Evolutionary conservation across 345 rosid genomes (phyloP).

Genomic region (Nephelium lappaceum): DNA sequence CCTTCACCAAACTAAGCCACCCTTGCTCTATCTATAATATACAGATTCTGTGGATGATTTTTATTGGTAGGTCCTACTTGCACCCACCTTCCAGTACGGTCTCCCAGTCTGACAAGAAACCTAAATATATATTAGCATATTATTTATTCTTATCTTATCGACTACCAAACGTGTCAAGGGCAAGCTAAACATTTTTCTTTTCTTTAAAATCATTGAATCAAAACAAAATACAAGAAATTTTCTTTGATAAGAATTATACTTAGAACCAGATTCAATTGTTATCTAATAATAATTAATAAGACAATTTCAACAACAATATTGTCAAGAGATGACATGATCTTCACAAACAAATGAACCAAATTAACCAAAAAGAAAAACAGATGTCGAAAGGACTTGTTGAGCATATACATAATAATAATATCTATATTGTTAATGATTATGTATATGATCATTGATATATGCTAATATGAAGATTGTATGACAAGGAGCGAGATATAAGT

Average conservation of each 20-base stretch:
- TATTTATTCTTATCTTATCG: constrained; percentile 11
- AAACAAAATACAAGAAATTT: background rate
- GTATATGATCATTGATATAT: background rate
- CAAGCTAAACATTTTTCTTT: background rate
- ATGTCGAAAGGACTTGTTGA: too few relatives aligned
- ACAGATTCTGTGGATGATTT: background rate
- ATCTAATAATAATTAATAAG: background rate
- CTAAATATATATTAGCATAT: background rate
- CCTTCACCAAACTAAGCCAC: constrained; percentile 24
- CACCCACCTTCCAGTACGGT: constrained; percentile 26
- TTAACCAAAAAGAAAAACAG: background rate
- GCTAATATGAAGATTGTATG: background rate
- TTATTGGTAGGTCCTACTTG: constrained; percentile 38
- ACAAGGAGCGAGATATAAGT: background rate
- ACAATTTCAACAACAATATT: constrained; percentile 1
- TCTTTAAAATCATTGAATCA: background rate
- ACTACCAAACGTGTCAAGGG: constrained; percentile 23
- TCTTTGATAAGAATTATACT: background rate
- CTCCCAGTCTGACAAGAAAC: constrained; percentile 15
- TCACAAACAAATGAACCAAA: background rate
- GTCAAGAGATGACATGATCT: background rate
- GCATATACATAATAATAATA: too few relatives aligned
- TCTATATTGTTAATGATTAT: too few relatives aligned
- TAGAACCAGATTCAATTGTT: constrained; percentile 2
- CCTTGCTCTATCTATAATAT: constrained; percentile 12